phyloP scores from a whole-genome alignment of 768 basidiomycete genomes.

The Podaxis mareebaensis region DNA sequence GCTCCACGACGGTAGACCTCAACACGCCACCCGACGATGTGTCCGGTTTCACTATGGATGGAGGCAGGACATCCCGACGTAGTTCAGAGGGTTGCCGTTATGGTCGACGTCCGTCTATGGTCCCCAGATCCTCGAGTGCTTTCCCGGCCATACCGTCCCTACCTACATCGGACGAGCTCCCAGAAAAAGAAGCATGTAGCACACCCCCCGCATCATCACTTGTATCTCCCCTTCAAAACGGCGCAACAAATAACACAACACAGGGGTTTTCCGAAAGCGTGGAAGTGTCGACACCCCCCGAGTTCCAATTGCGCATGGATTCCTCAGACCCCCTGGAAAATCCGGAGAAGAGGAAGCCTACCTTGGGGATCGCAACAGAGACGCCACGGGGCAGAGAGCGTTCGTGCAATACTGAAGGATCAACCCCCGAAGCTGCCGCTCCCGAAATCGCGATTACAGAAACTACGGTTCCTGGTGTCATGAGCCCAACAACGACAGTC shows the following conservation, averaged over 20 bases:
- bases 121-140: conserved; percentile 51
- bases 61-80: conserved; percentile 20
- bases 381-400: background rate
- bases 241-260: background rate
- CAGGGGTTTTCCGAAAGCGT: background rate
- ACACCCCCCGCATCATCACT: background rate
- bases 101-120: conserved; percentile 49
- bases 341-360: conserved; percentile 3
- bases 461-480: background rate
- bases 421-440: background rate
- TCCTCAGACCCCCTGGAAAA: background rate
- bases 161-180: background rate
- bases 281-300: background rate
- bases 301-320: background rate
- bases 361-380: background rate
- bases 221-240: background rate
- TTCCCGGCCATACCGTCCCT: conserved; percentile 21
- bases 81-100: conserved; percentile 50
- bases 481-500: background rate
- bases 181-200: background rate
- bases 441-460: background rate
- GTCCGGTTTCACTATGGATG: background rate
- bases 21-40: background rate
- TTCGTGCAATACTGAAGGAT: background rate
- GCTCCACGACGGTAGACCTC: conserved; percentile 9